Base-by-base conservation (phyloP, 2,329 filamentous ascomycete species). In the Zymoseptoria tritici region DNA sequence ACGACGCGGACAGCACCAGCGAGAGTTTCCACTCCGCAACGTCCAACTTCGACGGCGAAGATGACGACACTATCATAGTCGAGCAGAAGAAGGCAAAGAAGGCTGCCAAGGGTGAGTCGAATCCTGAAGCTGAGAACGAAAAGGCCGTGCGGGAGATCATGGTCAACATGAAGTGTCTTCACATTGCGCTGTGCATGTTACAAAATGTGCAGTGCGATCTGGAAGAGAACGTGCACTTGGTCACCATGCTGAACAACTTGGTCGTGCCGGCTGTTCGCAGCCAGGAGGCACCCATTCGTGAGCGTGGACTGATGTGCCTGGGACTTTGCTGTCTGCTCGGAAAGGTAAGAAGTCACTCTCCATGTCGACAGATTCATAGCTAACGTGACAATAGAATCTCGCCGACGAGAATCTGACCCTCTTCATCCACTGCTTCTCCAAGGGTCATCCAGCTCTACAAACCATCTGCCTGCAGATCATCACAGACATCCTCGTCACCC, bases 121-220 rank as follows among this genome's bases (percentile, higher is more conserved):
- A 67, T 49, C 63, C 62, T 21, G 82, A 85, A 68, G 81, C 78
- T 54, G 81, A 84, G 56, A 82, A 85, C 65, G 80, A 80, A 53
- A 95, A 92, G 77, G 90, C 89, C 1, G 85, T 97, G 66, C 87
- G 85, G 65, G 91, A 97, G 76, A 94, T 97, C 71, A 86, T 97
- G 79, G 89, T 97, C 73, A 97, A 97, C 79, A 92, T 97, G 85
- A 97, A 97, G 77, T 97, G 94, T 74, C 81, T 99, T 62, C 90
- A 97, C 72, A 97, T 99, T 66, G 92, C 95, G 24, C 91, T 97
- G 74, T 97, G 91, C 79, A 96, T 97, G 89, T 82, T 99, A 56
- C 87, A 95, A 71, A 96, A 97, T 70, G 90, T 99, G 9, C 83
- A 89, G 57, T 90, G 91, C 62, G 89, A 89, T 69, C 80, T 97